phyloP scores from a whole-genome alignment of 2,329 filamentous ascomycete species.

The Truncatella angustata region DNA sequence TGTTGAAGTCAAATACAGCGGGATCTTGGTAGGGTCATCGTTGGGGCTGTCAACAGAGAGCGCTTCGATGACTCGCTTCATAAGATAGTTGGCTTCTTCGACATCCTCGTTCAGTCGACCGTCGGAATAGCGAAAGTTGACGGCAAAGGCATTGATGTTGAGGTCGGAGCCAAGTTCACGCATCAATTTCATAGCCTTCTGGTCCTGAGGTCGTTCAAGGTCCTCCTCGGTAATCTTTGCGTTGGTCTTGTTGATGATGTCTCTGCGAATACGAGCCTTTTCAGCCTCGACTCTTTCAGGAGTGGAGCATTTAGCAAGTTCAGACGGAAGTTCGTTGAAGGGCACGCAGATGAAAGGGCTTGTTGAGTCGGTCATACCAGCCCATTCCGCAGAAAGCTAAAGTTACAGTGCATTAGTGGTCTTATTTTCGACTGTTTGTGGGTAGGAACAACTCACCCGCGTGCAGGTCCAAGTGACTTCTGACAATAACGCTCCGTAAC shows the following conservation, averaged over 20 bases:
- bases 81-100: slow-evolving; percentile 48
- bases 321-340: slow-evolving; percentile 39
- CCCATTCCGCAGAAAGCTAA: slow-evolving; percentile 39
- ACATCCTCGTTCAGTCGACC: slow-evolving; percentile 40
- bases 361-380: slow-evolving; percentile 33
- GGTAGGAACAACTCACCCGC: slow-evolving; percentile 29
- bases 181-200: slow-evolving; percentile 36
- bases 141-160: slow-evolving; percentile 44
- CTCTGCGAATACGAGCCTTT: slow-evolving; percentile 34
- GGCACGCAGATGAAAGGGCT: slow-evolving; percentile 38
- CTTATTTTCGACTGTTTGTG: no score
- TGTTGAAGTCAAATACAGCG: slow-evolving; percentile 44
- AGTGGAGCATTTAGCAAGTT: slow-evolving; percentile 22
- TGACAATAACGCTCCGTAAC: slow-evolving; percentile 40
- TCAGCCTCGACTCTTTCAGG: slow-evolving; percentile 31
- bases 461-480: slow-evolving; percentile 44
- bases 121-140: slow-evolving; percentile 40
- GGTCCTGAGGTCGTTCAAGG: slow-evolving; percentile 19
- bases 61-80: slow-evolving; percentile 39
- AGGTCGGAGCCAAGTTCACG: slow-evolving; percentile 42
- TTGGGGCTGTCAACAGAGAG: slow-evolving; percentile 39
- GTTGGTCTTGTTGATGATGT: slow-evolving; percentile 37
- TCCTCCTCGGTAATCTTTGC: slow-evolving; percentile 31
- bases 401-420: neutral
- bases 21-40: slow-evolving; percentile 37